Base-by-base conservation (phyloP, 768 basidiomycete genomes). In the Cyclocybe aegerita region DNA sequence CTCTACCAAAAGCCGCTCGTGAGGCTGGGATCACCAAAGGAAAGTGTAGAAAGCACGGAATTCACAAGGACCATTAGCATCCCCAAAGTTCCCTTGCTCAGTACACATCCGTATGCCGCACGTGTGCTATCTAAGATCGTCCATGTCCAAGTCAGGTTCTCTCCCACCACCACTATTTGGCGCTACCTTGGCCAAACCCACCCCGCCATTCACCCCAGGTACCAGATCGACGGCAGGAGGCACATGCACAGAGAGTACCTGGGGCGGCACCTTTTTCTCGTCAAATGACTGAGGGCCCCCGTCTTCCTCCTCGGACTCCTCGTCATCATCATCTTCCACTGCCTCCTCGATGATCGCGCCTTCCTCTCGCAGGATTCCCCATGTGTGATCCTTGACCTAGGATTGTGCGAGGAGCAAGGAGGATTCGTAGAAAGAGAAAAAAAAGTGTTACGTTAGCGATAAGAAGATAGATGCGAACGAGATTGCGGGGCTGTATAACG, bases 331-430 rank as follows among this genome's bases (percentile, higher is more conserved):
- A 7, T 58, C 62, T 35, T 57, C 61, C 36, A 43, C 63, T 8
- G 79, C 74, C 53, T 88, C 88, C 63, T 89, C 88, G 39, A 89
- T 69, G 16, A 88, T 64, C 40, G 81, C 83, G 6, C 86, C 88
- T 56, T 83, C 78, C 44, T 86, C 83, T 45, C 77, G 76, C 14
- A 87, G 62, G 46, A 77, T 64, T 4, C 73, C 62, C 74, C 82
- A 89, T 17, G 84, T 75, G 23, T 66, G 66, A 45, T 89, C 86
- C 45, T 80, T 76, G 16, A 85, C 76, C 81, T 84, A 43, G 17
- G 37, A 48, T 23, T 23, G 23, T 23, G 23, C 23, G 23, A 23
- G 23, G 4, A 4, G 23, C 4, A 23, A 23, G 23, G 23, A 23
- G 23, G 23, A 23, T 23, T 23, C 23, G 23, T n/a, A n/a, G 23